Evolutionary conservation across 345 rosid genomes (phyloP), one percentile per base, ranked within the genome.

Genomic region (Sisymbrium altissimum): DNA sequence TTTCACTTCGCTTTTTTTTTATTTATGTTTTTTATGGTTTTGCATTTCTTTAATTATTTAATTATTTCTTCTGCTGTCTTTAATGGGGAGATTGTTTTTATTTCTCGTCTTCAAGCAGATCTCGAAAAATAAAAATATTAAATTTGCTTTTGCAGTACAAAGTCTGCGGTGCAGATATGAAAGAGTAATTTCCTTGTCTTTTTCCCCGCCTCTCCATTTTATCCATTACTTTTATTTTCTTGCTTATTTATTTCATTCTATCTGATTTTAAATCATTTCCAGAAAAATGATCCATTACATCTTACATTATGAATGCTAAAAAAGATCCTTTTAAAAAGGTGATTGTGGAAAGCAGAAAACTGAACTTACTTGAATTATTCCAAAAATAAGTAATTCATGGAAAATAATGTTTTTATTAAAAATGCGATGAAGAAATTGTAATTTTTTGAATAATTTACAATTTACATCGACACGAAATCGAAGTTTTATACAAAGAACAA

Each of bases 91-190:
- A 64, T 43, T 29, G n/a, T 41, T 2, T 50, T 50, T 19, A 10
- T 46, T 50, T 50, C 12, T 35, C 60, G 63, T 59, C 46, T 30
- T 38, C 19, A 50, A 67, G 55, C 45, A 52, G 73, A 75, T 75
- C 68, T 75, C 45, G 46, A 75, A 7, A 68, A 50, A 49, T 59
- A 58, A 15, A 44, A 10, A 27, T 7, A 57, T 7, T 41, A 48
- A 57, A 23, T 55, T 35, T 56, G 29, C 6, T 54, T 23, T 48
- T 8, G 36, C 38, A 59, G 38, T 67, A 49, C 27, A 75, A 61
- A 75, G 79, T 61, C 79, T 75, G 74, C 70, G 74, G 74, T 68
- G 41, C 74, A 61, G 74, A 68, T 68, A 75, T 27, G 57, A 53
- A 44, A 15, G 48, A 59, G 68, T 74, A 67, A 73, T 6, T 5